These are phyloP conservation scores for Haberlea rhodopensis DNA, from an alignment of 257 asterid genomes.

Conservation along the genomic window DNA sequence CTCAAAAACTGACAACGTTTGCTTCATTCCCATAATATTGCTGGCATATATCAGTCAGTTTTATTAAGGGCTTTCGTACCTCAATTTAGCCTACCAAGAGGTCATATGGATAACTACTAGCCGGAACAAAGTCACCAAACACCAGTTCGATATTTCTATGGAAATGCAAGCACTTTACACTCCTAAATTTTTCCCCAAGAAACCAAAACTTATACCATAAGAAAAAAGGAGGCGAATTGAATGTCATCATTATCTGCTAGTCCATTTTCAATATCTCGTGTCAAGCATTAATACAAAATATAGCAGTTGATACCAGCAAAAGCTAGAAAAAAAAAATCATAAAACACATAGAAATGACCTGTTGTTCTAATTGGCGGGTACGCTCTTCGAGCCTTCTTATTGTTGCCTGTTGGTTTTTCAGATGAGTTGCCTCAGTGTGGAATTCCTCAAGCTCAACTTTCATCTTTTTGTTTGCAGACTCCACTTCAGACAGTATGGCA, in stretches of 20 bases:
- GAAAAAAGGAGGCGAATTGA: neutral
- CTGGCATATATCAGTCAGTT: neutral
- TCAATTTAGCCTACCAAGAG: neutral
- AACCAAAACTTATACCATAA: neutral
- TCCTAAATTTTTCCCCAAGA: neutral
- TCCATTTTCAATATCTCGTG: neutral
- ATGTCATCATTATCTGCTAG: neutral
- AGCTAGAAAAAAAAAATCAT: slow-evolving; percentile 7
- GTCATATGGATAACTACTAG: neutral
- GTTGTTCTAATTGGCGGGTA: slow-evolving; percentile 95
- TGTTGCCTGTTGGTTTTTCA: slow-evolving; percentile 97
- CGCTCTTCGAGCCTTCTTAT: slow-evolving; percentile 98
- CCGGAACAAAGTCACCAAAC: neutral
- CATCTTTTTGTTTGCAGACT: slow-evolving; percentile 95
- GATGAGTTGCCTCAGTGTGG: slow-evolving; percentile 90
- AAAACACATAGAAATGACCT: slow-evolving; percentile 44
- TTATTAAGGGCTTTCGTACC: no score
- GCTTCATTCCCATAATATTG: neutral
- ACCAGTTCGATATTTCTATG: neutral
- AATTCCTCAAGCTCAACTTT: slow-evolving; percentile 98
- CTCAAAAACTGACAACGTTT: slow-evolving; percentile 11
- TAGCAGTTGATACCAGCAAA: slow-evolving; percentile 22
- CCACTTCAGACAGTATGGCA: slow-evolving; percentile 76
- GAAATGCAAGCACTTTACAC: neutral
- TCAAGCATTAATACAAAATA: neutral